phyloP scores from a whole-genome alignment of 202 grass and related monocot species.

The Carex sylvatica region DNA sequence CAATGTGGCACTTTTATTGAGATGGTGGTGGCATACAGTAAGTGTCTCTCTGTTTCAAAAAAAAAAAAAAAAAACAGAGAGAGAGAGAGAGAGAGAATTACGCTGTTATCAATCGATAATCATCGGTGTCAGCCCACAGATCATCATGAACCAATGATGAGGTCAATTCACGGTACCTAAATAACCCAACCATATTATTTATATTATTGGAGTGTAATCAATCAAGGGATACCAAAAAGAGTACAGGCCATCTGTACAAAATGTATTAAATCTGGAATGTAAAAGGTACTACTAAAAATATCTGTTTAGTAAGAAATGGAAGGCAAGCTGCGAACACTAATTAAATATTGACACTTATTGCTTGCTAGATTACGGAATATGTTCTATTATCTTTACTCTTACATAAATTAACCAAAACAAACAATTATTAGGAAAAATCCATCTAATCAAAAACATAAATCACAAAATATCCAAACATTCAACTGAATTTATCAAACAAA shows the following conservation, averaged over 20 bases:
- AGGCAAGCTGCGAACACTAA: not conserved
- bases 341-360: not conserved
- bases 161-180: conserved; percentile 66
- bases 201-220: not conserved
- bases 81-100: conserved; percentile 35
- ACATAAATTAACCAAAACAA: not conserved
- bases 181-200: conserved; percentile 9
- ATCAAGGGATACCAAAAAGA: not conserved
- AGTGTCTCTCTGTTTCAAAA: too few species aligned
- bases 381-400: not conserved
- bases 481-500: not conserved
- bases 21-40: too few species aligned
- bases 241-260: conserved; percentile 6
- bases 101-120: conserved; percentile 60
- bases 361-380: not conserved
- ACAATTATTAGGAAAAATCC: not conserved
- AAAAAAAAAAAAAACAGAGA: not conserved
- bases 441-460: not conserved
- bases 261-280: not conserved
- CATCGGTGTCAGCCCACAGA: conserved; percentile 62
- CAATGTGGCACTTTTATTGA: too few species aligned
- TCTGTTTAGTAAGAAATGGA: not conserved
- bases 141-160: conserved; percentile 60
- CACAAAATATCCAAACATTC: not conserved
- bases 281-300: not conserved